Conservation (phyloP, 2,329 filamentous ascomycete species). For the Pseudohalonectria lignicola region DNA sequence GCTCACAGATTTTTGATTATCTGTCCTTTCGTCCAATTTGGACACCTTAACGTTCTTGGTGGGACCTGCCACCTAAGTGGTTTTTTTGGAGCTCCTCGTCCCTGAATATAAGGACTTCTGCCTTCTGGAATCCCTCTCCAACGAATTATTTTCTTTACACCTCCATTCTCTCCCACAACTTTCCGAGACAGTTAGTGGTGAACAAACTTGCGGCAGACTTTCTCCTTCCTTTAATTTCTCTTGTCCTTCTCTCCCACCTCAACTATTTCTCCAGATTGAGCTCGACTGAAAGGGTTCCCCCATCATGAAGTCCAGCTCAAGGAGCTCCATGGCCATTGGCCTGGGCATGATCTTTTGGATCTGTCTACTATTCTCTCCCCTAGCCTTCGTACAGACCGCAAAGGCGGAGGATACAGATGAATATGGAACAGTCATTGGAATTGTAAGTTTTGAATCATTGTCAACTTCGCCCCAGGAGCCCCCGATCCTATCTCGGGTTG, state of each 20-base stretch:
- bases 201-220: too few species aligned
- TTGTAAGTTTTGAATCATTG: conserved; percentile 47
- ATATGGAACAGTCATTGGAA: conserved; percentile 87
- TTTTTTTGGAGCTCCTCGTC: not conserved
- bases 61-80: conserved; percentile 6
- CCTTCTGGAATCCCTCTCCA: too few species aligned
- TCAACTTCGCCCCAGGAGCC: not conserved
- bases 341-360: conserved; percentile 89
- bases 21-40: conserved; percentile 35
- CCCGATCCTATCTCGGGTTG: too few species aligned
- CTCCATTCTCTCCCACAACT: too few species aligned
- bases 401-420: conserved; percentile 63
- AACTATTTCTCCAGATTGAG: too few species aligned
- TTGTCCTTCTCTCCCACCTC: not conserved
- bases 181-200: too few species aligned
- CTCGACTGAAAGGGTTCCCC: too few species aligned
- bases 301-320: conserved; percentile 10
- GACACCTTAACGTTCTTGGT: conserved; percentile 29
- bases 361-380: conserved; percentile 75
- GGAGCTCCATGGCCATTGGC: conserved; percentile 27
- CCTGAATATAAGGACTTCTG: conserved; percentile 1
- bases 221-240: not conserved
- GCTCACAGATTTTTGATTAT: conserved; percentile 21
- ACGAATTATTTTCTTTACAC: too few species aligned
- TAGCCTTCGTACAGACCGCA: conserved; percentile 74